A percentile compares a stretch with the other conserved stretches of the same genome.
Conservation (phyloP, 2,329 filamentous ascomycete species). For the Ascosphaera aggregata region DNA sequence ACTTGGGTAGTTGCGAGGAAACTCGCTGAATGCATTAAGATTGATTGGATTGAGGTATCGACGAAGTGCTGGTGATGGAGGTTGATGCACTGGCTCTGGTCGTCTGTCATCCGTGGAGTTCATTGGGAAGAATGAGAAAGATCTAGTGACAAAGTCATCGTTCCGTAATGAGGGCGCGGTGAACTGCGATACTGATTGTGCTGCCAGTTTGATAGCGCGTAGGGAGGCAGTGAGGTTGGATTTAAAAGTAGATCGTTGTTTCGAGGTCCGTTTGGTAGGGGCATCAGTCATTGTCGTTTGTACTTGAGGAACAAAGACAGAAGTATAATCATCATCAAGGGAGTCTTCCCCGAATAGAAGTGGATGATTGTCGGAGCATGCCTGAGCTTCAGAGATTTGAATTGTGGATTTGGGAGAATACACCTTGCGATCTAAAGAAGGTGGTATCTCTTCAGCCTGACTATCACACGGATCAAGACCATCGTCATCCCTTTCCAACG, state of each 20-base stretch:
- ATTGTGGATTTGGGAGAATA: too few relatives aligned
- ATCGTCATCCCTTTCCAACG: constrained; percentile 26
- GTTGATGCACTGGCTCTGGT: constrained; percentile 28
- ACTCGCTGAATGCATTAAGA: too few relatives aligned
- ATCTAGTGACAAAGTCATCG: constrained; percentile 36
- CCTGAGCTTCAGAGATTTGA: constrained; percentile 29
- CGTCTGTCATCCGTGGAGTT: constrained; percentile 36
- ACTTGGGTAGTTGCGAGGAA: too few relatives aligned
- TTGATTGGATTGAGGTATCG: constrained; percentile 41
- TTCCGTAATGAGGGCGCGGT: constrained; percentile 27
- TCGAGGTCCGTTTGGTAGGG: constrained; percentile 15
- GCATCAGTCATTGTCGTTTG: constrained; percentile 11
- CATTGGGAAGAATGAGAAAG: constrained; percentile 30
- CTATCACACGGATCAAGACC: constrained; percentile 23
- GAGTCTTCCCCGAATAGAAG: constrained; percentile 21
- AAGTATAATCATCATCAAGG: constrained; percentile 3
- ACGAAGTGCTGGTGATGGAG: constrained; percentile 32
- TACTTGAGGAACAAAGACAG: constrained; percentile 7
- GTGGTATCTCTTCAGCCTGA: constrained; percentile 20
- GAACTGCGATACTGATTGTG: constrained; percentile 36
- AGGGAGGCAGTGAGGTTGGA: constrained; percentile 41
- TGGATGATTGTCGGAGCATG: constrained; percentile 34
- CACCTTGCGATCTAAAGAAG: constrained; percentile 17
- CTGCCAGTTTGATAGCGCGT: constrained; percentile 35
- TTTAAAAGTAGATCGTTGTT: constrained; percentile 28